phyloP scores from a whole-genome alignment of 306 rosid species.

The Corylus heterophylla region DNA sequence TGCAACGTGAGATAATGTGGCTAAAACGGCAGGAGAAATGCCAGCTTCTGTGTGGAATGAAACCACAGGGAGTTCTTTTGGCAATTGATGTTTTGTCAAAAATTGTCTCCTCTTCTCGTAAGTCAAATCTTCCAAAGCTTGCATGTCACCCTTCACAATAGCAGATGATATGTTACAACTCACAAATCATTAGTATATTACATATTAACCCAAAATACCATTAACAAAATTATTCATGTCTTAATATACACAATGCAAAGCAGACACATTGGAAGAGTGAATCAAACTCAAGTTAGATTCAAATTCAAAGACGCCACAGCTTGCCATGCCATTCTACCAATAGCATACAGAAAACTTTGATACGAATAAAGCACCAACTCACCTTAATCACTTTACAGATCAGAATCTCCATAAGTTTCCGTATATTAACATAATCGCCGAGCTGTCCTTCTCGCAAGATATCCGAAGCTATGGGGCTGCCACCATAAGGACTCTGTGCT shows the following conservation, averaged over 20 bases:
- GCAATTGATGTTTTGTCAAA: slow-evolving; percentile 67
- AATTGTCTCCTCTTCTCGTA: slow-evolving; percentile 84
- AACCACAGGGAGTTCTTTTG: slow-evolving; percentile 76
- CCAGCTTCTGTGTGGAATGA: slow-evolving; percentile 87
- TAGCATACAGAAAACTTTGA: neutral
- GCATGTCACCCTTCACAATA: slow-evolving; percentile 83
- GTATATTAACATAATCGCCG: slow-evolving; percentile 89
- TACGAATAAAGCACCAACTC: slow-evolving; percentile 9
- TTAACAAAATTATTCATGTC: neutral
- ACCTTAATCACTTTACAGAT: slow-evolving; percentile 90
- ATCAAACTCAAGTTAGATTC: neutral
- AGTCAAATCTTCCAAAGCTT: slow-evolving; percentile 92
- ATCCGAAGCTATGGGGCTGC: slow-evolving; percentile 96
- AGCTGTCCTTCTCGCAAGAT: slow-evolving; percentile 96
- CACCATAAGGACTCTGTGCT: slow-evolving; percentile 98
- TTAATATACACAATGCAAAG: neutral
- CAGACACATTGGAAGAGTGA: neutral
- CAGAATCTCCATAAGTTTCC: slow-evolving; percentile 87
- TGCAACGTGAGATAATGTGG: slow-evolving; percentile 83
- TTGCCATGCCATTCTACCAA: no score
- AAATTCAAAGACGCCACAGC: neutral
- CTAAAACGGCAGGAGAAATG: slow-evolving; percentile 74
- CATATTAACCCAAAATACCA: neutral
- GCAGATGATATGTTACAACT: slow-evolving; percentile 23
- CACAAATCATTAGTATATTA: neutral